Conservation (phyloP, 495 filamentous ascomycete species). For the Chaetomium fimeti region DNA sequence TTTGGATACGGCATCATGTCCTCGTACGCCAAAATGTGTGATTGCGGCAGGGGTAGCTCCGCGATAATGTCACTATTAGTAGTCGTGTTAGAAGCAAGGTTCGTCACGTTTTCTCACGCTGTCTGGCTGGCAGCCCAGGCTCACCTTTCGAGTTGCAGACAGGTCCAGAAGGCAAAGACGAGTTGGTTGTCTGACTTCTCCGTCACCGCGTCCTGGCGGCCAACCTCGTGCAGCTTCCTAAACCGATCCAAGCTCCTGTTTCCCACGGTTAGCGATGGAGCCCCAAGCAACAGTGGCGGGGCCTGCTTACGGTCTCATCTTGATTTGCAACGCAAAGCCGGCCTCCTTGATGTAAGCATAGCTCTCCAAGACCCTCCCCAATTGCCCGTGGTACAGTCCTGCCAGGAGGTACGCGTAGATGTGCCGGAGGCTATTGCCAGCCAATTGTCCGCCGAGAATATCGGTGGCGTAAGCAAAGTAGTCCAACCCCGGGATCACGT, state of each 20-base stretch:
- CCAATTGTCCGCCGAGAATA: constrained; percentile 79
- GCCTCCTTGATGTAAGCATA: constrained; percentile 83
- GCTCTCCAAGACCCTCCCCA: constrained; percentile 85
- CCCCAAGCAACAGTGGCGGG: not conserved
- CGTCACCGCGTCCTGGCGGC: constrained; percentile 30
- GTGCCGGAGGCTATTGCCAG: constrained; percentile 73
- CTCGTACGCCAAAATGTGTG: constrained; percentile 71
- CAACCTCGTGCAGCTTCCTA: constrained; percentile 34
- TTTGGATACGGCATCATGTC: constrained; percentile 65
- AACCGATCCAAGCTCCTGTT: constrained; percentile 47
- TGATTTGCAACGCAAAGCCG: constrained; percentile 68
- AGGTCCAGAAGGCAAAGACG: constrained; percentile 88
- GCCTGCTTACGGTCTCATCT: constrained; percentile 68
- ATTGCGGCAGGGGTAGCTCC: constrained; percentile 79
- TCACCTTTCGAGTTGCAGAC: constrained; percentile 88
- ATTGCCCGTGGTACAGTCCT: constrained; percentile 82
- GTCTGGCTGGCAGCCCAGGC: constrained; percentile 2
- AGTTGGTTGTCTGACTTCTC: constrained; percentile 55
- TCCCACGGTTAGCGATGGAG: not conserved
- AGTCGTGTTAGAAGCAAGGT: constrained; percentile 30
- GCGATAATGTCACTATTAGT: constrained; percentile 75
- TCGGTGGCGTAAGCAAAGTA: constrained; percentile 84
- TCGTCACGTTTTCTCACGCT: constrained; percentile 12
- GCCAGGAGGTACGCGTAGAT: constrained; percentile 85
- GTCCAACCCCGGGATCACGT: constrained; percentile 82